Base-by-base conservation (phyloP, 352 stramenopile genomes). In the Pythium rhizo-oryzae region DNA sequence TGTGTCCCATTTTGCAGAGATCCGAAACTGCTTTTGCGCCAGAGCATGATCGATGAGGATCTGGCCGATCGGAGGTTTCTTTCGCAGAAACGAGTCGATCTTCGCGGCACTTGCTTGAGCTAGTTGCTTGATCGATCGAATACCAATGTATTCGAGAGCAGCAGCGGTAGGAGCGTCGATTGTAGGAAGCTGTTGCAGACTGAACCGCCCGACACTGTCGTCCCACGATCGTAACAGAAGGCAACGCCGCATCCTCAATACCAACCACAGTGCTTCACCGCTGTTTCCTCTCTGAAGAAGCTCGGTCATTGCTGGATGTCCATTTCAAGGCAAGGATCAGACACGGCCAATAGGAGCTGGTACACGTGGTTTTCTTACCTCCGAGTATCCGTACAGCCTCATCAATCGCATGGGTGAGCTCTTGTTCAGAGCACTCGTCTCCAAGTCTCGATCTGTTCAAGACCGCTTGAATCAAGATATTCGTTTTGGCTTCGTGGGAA, bases 391-490 rank as follows among this genome's bases (percentile, higher is more conserved):
- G 71, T 18, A 70, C 41, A 1, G 65, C 41, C 28, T 49, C 46
- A 46, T 71, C 59, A 15, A 81, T 28, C 18, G 51, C 60, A 28
- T 71, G 33, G 2, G 30, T 16, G 43, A 65, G 68, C 47, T 79
- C 76, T 39, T 68, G 24, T 21, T 66, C n/a, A 15, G 80, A 56
- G 2, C 59, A 43, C 5, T 71, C 39, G 28, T 73, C 62, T 25
- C 57, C 35, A 11, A 69, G 24, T 3, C 50, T 35, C 0, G 57
- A 46, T 15, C 63, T 53, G 28, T 62, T 70, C 12, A 83, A 64
- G 16, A 58, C 68, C 46, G 76, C 76, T 72, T 83, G 76, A 49
- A 83, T 61, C 11, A 83, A 59, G 41, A 78, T 67, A 52, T 74
- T 83, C 13, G 44, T 62, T 49, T 83, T 83, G 46, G 76, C 69